Evolutionary conservation across 441 rosid species (phyloP).

Genomic region (Isatis lusitanica): DNA sequence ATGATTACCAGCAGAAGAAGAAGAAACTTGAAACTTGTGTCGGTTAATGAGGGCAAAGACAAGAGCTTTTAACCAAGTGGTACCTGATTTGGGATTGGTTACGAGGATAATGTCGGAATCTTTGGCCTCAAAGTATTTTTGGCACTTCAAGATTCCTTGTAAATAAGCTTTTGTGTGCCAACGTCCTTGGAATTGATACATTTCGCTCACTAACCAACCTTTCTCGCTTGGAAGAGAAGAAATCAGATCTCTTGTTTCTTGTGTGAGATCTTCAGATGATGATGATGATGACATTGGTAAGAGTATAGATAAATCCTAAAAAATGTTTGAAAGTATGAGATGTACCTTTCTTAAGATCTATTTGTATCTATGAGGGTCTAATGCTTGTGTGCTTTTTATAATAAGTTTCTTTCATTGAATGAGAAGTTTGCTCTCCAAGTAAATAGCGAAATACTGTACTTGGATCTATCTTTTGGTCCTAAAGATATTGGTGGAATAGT

Average conservation of each 20-base stretch:
- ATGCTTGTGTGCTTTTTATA: constrained; percentile 10
- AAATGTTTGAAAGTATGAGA: neutral
- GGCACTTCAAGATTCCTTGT: constrained; percentile 38
- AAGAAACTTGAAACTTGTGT: constrained; percentile 24
- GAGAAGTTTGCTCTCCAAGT: constrained; percentile 6
- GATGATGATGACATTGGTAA: constrained; percentile 27
- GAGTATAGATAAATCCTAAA: neutral
- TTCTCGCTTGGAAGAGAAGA: constrained; percentile 40
- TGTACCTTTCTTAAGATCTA: neutral
- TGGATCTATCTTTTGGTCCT: neutral
- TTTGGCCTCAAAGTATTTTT: constrained; percentile 47
- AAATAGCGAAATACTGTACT: neutral
- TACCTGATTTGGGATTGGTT: constrained; percentile 63
- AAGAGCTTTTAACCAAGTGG: constrained; percentile 69
- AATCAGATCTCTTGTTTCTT: constrained; percentile 44
- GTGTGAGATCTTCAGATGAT: constrained; percentile 28
- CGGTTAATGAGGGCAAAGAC: constrained; percentile 51
- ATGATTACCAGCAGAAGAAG: constrained; percentile 36
- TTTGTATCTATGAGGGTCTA: neutral
- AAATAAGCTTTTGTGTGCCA: constrained; percentile 46
- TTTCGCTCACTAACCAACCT: constrained; percentile 44
- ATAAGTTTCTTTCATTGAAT: neutral
- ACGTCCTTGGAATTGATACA: constrained; percentile 45
- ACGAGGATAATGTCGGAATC: constrained; percentile 48
- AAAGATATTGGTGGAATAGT: neutral